Evolutionary conservation across 345 rosid genomes (phyloP).

Genomic region (Lenwebbia sp.): DNA sequence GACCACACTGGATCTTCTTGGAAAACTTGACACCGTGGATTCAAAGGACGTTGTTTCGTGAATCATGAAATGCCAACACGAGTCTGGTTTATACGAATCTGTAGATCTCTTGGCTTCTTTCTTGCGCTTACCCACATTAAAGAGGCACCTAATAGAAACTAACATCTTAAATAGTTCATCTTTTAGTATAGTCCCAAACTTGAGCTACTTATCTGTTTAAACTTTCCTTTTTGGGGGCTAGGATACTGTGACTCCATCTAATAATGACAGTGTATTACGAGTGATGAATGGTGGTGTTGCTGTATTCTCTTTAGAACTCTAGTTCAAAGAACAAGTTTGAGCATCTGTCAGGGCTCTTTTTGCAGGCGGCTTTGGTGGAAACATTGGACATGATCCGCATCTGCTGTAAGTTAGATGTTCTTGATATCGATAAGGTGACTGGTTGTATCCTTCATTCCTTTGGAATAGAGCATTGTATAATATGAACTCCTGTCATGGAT

Average conservation of each 20-base stretch:
- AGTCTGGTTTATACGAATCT: constrained; percentile 38
- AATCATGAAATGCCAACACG: constrained; percentile 73
- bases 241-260: background rate
- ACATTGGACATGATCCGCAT: constrained; percentile 74
- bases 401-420: constrained; percentile 45
- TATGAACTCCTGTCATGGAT: too few species aligned
- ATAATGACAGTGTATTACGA: background rate
- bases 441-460: constrained; percentile 47
- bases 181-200: background rate
- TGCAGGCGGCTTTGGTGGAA: constrained; percentile 96
- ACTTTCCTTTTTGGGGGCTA: background rate
- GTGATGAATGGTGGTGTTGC: background rate
- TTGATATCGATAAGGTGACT: constrained; percentile 49
- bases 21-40: constrained; percentile 53
- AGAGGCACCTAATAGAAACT: background rate
- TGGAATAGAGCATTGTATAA: background rate
- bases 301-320: background rate
- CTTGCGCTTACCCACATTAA: background rate
- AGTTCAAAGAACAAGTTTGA: background rate
- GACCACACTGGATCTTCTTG: constrained; percentile 61
- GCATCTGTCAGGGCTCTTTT: background rate
- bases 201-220: background rate
- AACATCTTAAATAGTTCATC: background rate
- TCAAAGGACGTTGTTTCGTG: constrained; percentile 56
- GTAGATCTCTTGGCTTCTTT: background rate